Conservation (phyloP, 495 filamentous ascomycete genomes). For the Cenococcum geophilum region DNA sequence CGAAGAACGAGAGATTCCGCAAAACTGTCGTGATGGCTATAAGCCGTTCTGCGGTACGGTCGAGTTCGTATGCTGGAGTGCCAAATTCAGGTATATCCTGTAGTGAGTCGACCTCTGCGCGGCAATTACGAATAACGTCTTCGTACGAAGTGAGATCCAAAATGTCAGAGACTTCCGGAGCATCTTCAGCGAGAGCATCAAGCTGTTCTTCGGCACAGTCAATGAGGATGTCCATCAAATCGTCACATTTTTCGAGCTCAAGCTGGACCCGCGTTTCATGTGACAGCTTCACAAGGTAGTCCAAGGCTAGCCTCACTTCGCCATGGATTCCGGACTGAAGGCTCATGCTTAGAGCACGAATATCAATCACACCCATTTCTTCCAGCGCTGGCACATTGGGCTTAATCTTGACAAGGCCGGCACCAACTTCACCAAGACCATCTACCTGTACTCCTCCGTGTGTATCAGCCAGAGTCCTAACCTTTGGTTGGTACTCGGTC, state of each 20-base stretch:
- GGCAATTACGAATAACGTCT: conserved; percentile 72
- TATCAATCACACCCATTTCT: conserved; percentile 82
- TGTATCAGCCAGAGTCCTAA: conserved; percentile 10
- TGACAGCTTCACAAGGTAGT: conserved; percentile 70
- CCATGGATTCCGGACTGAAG: conserved; percentile 86
- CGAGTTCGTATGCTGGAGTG: conserved; percentile 70
- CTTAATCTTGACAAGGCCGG: conserved; percentile 42
- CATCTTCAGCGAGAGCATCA: conserved; percentile 70
- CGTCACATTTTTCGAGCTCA: conserved; percentile 71
- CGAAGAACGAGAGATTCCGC: conserved; percentile 83
- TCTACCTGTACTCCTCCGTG: conserved; percentile 29
- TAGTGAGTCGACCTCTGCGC: conserved; percentile 60
- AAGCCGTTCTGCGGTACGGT: conserved; percentile 77
- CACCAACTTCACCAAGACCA: conserved; percentile 16
- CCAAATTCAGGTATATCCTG: conserved; percentile 68
- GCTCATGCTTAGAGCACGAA: conserved; percentile 84
- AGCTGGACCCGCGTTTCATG: conserved; percentile 55
- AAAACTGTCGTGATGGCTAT: conserved; percentile 89
- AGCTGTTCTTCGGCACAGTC: conserved; percentile 87
- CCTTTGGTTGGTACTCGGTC: conserved; percentile 26
- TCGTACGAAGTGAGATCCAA: conserved; percentile 79
- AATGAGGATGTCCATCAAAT: conserved; percentile 77
- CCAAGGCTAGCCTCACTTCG: conserved; percentile 81
- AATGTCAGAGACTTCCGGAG: conserved; percentile 74
- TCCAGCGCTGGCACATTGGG: conserved; percentile 66